phyloP scores from a whole-genome alignment of 2,329 filamentous ascomycete genomes.

The Diplocarpon rosae region DNA sequence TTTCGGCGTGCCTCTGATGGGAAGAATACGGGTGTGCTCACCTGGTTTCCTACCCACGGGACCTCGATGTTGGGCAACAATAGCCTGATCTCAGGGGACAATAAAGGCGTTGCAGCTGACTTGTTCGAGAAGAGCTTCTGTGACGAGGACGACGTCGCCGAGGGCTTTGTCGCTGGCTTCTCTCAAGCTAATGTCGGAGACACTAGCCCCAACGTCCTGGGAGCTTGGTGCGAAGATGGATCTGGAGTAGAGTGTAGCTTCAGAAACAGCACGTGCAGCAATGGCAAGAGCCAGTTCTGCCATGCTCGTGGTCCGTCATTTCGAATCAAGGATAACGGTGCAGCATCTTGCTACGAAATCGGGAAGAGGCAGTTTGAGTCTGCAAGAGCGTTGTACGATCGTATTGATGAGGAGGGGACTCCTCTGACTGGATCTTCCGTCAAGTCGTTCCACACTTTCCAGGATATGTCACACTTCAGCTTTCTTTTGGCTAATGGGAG shows the following conservation, averaged over 20 bases:
- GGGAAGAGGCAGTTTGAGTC: slow-evolving; percentile 59
- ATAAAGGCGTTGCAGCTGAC: slow-evolving; percentile 86
- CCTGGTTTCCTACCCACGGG: slow-evolving; percentile 88
- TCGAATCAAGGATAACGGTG: slow-evolving; percentile 55
- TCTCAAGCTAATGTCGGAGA: slow-evolving; percentile 88
- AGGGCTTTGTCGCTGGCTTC: slow-evolving; percentile 79
- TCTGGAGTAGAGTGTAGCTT: slow-evolving; percentile 60
- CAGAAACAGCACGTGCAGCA: slow-evolving; percentile 72
- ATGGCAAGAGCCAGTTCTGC: slow-evolving; percentile 58
- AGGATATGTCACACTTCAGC: slow-evolving; percentile 65
- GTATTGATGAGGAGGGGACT: slow-evolving; percentile 32
- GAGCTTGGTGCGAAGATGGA: slow-evolving; percentile 83
- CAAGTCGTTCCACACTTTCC: slow-evolving; percentile 75
- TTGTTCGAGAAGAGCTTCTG: slow-evolving; percentile 64
- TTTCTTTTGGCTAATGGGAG: slow-evolving; percentile 67
- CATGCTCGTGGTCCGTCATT: slow-evolving; percentile 66
- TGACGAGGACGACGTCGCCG: slow-evolving; percentile 41
- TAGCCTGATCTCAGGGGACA: slow-evolving; percentile 84
- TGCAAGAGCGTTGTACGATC: slow-evolving; percentile 48
- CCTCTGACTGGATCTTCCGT: slow-evolving; percentile 54
- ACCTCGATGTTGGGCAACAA: slow-evolving; percentile 89
- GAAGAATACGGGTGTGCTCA: slow-evolving; percentile 70
- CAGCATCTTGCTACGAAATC: slow-evolving; percentile 65
- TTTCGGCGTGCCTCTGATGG: slow-evolving; percentile 65
- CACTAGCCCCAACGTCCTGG: slow-evolving; percentile 77